Percentiles rank a stretch among this genome's conserved stretches.
phyloP scores from a whole-genome alignment of 495 filamentous ascomycete genomes.

The Corynascus novoguineensis region DNA sequence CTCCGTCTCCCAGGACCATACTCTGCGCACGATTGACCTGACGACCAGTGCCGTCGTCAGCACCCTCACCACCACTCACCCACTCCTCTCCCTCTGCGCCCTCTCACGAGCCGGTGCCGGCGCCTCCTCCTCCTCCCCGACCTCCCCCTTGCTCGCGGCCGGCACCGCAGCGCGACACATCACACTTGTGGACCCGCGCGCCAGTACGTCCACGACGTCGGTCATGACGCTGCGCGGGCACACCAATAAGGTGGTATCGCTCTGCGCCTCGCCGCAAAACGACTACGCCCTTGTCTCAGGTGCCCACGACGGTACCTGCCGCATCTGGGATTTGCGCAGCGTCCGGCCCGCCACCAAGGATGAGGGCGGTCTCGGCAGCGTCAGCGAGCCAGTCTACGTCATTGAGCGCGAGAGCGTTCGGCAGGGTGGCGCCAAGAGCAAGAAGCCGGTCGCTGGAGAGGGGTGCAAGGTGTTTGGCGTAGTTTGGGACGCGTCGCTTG shows the following conservation, averaged over 20 bases:
- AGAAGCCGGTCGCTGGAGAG: constrained; percentile 59
- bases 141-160: constrained; percentile 70
- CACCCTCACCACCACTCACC: constrained; percentile 73
- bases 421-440: constrained; percentile 22
- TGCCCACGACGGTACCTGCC: constrained; percentile 81
- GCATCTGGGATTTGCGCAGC: constrained; percentile 86
- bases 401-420: constrained; percentile 74
- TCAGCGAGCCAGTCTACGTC: constrained; percentile 75
- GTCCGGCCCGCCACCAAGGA: constrained; percentile 59
- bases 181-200: constrained; percentile 82
- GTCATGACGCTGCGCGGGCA: constrained; percentile 89
- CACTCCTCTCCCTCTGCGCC: constrained; percentile 68
- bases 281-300: constrained; percentile 76
- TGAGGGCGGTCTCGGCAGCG: constrained; percentile 51
- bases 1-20: constrained; percentile 82
- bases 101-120: constrained; percentile 45
- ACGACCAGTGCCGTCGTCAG: constrained; percentile 67
- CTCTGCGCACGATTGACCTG: constrained; percentile 85
- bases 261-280: constrained; percentile 66
- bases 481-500: constrained; percentile 74
- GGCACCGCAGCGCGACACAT: constrained; percentile 84
- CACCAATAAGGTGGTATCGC: constrained; percentile 68
- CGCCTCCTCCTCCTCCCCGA: no score
- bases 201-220: constrained; percentile 61
- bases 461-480: constrained; percentile 89